Percentiles rank a stretch among this genome's conserved stretches.
These are phyloP conservation scores for Pistacia vera DNA, from an alignment of 345 rosid species.

Conservation along the genomic window DNA sequence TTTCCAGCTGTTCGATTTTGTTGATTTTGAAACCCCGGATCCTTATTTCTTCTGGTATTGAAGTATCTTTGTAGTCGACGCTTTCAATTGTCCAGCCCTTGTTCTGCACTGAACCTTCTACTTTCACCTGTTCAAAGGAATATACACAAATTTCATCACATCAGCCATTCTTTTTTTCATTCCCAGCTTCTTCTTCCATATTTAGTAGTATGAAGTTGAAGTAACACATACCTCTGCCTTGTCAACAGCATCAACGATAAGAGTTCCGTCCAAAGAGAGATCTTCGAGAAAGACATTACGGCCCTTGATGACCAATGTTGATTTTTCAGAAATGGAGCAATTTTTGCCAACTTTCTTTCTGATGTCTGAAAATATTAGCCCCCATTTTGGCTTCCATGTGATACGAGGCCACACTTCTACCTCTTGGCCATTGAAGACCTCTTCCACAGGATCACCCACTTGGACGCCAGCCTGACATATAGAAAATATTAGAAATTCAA, in stretches of 20 bases:
- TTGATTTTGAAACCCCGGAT: conserved; percentile 78
- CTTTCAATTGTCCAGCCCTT: conserved; percentile 78
- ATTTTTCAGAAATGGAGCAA: conserved; percentile 69
- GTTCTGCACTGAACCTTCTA: conserved; percentile 69
- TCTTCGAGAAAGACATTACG: conserved; percentile 50
- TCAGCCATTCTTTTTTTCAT: no score
- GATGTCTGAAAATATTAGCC: conserved; percentile 68
- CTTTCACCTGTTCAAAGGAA: conserved; percentile 53
- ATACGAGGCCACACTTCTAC: conserved; percentile 94
- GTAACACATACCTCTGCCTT: conserved; percentile 68
- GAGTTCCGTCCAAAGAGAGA: conserved; percentile 82
- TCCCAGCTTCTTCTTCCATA: no score
- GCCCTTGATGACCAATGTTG: conserved; percentile 76
- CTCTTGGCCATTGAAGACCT: conserved; percentile 83
- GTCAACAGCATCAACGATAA: conserved; percentile 64
- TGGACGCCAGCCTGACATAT: conserved; percentile 66
- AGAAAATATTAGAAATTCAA: conserved; percentile 19
- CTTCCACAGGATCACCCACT: conserved; percentile 63
- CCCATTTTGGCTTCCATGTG: conserved; percentile 93
- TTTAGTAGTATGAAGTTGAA: no score
- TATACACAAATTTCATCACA: background rate
- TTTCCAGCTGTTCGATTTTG: conserved; percentile 70
- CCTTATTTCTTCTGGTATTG: conserved; percentile 74
- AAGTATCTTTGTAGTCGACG: conserved; percentile 70
- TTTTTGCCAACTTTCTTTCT: conserved; percentile 62